Conservation (phyloP, 108 stramenopile species). For the Pseudonitzschia multiseries region DNA sequence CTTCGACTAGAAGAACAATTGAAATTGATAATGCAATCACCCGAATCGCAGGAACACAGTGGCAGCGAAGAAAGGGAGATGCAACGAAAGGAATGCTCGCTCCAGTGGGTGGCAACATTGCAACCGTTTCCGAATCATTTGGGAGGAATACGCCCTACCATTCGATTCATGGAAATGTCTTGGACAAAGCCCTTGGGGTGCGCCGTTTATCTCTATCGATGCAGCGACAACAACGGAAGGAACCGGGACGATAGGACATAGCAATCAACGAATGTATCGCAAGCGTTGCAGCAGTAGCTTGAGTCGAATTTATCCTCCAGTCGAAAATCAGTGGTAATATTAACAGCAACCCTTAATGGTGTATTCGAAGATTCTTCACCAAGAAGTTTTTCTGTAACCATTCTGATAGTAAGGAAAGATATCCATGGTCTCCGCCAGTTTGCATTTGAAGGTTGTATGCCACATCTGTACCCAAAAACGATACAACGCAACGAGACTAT, state of each 20-base stretch:
- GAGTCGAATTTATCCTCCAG: too few relatives aligned
- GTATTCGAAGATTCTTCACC: too few relatives aligned
- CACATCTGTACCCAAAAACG: too few relatives aligned
- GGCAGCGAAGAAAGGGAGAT: conserved; percentile 9
- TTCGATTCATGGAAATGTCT: conserved; percentile 60
- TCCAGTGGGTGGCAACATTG: conserved; percentile 62
- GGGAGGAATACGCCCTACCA: conserved; percentile 32
- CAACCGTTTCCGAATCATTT: conserved; percentile 35
- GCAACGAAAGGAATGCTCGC: background rate
- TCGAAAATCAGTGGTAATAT: too few relatives aligned
- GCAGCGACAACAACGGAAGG: background rate
- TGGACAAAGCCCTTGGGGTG: conserved; percentile 61
- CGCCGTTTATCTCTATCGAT: conserved; percentile 55
- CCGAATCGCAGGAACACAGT: background rate
- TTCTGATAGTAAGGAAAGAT: too few relatives aligned
- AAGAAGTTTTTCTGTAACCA: too few relatives aligned
- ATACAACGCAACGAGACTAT: too few relatives aligned
- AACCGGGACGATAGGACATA: background rate
- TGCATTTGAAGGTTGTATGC: too few relatives aligned
- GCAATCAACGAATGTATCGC: background rate
- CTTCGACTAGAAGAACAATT: conserved; percentile 43
- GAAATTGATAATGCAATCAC: background rate
- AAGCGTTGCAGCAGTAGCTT: background rate
- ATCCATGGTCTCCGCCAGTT: too few relatives aligned
- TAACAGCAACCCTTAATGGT: too few relatives aligned